Evolutionary conservation across 805 yeast genomes (phyloP).

Genomic region (Zygosaccharomyces siamensis): DNA sequence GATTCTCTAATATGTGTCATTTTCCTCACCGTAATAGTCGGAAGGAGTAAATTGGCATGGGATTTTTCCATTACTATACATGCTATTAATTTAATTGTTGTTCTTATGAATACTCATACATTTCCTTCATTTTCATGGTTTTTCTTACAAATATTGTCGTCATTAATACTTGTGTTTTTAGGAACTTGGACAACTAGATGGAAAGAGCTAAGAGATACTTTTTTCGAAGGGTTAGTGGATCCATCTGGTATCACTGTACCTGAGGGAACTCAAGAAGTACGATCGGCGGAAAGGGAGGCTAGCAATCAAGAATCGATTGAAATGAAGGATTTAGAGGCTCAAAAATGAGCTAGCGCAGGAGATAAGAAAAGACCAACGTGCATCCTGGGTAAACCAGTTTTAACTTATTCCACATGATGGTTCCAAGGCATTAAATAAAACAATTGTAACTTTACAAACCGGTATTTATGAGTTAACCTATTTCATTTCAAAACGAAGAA

Average conservation of each 20-base stretch:
- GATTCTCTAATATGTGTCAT: conserved; percentile 79
- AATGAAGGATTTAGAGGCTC: conserved; percentile 27
- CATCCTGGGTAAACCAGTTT: background rate
- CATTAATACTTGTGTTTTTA: conserved; percentile 62
- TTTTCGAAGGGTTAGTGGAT: conserved; percentile 78
- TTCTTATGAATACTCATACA: conserved; percentile 56
- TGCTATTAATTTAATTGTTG: conserved; percentile 66
- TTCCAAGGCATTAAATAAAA: background rate
- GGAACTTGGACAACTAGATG: conserved; percentile 91
- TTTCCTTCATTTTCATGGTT: conserved; percentile 87
- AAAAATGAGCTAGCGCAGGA: conserved; percentile 10
- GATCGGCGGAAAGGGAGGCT: conserved; percentile 1
- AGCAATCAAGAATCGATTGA: conserved; percentile 11
- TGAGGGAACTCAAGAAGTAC: conserved; percentile 4
- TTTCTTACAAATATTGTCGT: conserved; percentile 66
- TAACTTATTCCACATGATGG: background rate
- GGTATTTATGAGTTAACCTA: too few species aligned
- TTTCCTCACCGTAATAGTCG: conserved; percentile 81
- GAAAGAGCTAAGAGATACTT: conserved; percentile 84
- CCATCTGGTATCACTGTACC: conserved; percentile 32
- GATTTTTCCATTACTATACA: conserved; percentile 95
- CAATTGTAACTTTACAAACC: background rate
- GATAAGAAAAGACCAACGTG: too few species aligned
- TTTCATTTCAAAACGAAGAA: too few species aligned
- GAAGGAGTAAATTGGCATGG: conserved; percentile 90